These are phyloP conservation scores for Stachybotrys chartarum DNA, from an alignment of 2,329 filamentous ascomycete species.

Conservation along the genomic window DNA sequence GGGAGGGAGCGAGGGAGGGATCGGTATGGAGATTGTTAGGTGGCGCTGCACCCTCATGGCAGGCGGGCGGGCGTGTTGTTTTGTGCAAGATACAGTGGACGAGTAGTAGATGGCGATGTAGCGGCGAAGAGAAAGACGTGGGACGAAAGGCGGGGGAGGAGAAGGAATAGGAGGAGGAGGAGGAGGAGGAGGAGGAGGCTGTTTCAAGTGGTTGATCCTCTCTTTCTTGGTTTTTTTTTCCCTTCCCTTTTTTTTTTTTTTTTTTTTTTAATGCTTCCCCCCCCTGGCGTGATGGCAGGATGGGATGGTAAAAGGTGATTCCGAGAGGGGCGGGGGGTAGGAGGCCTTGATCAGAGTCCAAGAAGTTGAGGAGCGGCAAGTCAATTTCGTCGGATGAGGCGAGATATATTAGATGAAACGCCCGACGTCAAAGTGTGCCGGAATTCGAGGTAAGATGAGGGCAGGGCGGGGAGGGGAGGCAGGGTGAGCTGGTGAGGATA, in stretches of 20 bases:
- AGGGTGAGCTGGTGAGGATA: too few relatives aligned
- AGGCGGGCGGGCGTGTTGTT: background rate
- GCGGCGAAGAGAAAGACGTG: background rate
- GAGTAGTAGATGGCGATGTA: background rate
- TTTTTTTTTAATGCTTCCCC: background rate
- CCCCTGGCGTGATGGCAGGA: too few relatives aligned
- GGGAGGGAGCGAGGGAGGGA: constrained; percentile 31
- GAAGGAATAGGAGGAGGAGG: background rate
- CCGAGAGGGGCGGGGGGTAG: too few relatives aligned
- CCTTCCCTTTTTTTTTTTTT: background rate
- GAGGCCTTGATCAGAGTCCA: too few relatives aligned
- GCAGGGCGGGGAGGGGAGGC: too few relatives aligned
- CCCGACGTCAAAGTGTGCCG: too few relatives aligned
- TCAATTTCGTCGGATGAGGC: too few relatives aligned
- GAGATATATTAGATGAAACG: too few relatives aligned
- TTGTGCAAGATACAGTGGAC: background rate
- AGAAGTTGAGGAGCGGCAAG: too few relatives aligned
- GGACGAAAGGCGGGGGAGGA: background rate
- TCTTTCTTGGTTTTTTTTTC: background rate
- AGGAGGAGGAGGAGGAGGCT: background rate
- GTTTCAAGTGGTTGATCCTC: background rate
- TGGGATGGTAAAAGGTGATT: too few relatives aligned
- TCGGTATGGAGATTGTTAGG: constrained; percentile 31
- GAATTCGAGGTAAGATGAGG: too few relatives aligned
- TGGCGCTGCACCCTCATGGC: constrained; percentile 22